Conservation (phyloP, 257 asterid species). For the Cynanchum wilfordii region DNA sequence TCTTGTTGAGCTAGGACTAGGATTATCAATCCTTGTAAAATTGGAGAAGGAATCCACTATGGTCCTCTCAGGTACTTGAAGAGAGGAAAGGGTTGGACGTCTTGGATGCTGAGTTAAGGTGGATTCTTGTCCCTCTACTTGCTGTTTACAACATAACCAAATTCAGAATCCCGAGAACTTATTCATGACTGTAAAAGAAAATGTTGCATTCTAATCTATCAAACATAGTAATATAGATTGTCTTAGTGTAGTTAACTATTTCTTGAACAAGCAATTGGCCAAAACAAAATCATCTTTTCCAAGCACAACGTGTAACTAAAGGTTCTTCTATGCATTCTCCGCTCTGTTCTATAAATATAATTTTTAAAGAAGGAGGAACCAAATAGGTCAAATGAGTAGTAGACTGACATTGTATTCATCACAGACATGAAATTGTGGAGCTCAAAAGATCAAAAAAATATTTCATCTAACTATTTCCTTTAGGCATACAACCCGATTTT, state of each 20-base stretch:
- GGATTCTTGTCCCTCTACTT: constrained; percentile 57
- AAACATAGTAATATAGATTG: no score
- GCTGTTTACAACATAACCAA: constrained; percentile 26
- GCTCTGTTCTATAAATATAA: background rate
- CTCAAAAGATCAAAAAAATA: background rate
- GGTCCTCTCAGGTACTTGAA: constrained; percentile 75
- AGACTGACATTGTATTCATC: background rate
- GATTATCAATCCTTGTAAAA: constrained; percentile 53
- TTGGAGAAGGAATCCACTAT: constrained; percentile 49
- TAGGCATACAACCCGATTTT: background rate
- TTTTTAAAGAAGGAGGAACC: background rate
- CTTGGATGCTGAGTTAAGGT: constrained; percentile 54
- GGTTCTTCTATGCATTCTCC: background rate
- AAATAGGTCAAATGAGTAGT: background rate
- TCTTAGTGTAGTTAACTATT: background rate
- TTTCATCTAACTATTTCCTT: background rate
- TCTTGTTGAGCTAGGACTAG: constrained; percentile 65
- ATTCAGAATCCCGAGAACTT: background rate
- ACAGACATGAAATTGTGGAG: background rate
- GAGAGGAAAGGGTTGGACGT: constrained; percentile 64
- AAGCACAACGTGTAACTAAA: background rate
- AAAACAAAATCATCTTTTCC: background rate
- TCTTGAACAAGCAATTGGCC: background rate
- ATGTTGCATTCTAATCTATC: background rate
- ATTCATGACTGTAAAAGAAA: background rate